Evolutionary conservation across 148 eudicot species (phyloP).

Genomic region (Bassia scoparia): DNA sequence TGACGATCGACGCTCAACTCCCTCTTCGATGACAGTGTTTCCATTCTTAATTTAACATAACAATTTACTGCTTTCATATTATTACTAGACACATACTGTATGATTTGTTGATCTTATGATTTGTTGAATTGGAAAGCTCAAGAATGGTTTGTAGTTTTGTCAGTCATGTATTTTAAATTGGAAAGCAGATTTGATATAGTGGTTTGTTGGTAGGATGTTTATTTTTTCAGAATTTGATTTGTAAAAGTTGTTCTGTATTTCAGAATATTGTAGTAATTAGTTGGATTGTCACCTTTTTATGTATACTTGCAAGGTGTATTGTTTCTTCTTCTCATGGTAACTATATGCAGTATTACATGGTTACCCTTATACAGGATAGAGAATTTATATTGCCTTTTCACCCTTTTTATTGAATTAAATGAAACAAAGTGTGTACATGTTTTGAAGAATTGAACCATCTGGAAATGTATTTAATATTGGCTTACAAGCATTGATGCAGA

Average conservation of each 20-base stretch:
- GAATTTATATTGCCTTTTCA: no score
- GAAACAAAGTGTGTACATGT: background rate
- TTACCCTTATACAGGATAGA: background rate
- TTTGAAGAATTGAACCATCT: no score
- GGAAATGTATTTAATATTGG: background rate
- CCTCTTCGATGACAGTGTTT: background rate
- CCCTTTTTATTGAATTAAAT: no score
- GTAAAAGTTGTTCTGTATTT: no score
- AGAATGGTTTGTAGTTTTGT: background rate
- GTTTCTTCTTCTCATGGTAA: background rate
- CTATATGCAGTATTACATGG: background rate
- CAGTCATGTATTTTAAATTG: background rate
- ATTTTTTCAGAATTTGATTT: no score
- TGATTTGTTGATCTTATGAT: background rate
- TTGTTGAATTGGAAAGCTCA: background rate
- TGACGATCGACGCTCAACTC: constrained; percentile 14
- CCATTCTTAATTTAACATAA: constrained; percentile 7
- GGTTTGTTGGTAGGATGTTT: background rate
- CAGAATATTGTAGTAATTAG: background rate
- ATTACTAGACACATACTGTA: background rate
- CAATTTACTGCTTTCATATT: background rate
- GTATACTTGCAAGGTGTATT: no score
- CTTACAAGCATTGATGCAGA: background rate
- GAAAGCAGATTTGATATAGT: background rate
- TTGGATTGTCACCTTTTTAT: background rate